Conservation (phyloP, 108 stramenopile species). For the Aurantiochytrium sp. region DNA sequence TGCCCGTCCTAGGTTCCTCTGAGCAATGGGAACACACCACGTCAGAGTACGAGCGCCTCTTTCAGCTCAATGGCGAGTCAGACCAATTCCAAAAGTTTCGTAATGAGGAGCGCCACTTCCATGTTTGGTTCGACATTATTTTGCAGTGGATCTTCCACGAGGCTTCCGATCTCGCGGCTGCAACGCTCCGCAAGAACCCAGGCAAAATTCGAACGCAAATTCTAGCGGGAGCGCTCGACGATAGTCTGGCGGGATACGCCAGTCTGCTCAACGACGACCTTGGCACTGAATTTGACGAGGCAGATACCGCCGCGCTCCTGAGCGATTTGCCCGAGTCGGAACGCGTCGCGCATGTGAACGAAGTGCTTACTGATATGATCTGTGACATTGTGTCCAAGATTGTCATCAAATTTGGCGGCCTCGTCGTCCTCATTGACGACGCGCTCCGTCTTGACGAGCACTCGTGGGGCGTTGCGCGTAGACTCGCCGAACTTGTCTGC, state of each 20-base stretch:
- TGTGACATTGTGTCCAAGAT: not conserved
- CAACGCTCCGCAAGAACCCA: not conserved
- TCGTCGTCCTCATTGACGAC: not conserved
- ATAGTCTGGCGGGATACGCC: not conserved
- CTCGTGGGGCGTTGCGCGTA: not conserved
- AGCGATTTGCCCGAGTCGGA: not conserved
- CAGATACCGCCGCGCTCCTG: not conserved
- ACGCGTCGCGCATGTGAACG: not conserved
- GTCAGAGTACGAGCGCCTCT: not conserved
- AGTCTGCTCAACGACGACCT: not conserved
- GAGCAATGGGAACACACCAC: not conserved
- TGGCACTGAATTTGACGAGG: not conserved
- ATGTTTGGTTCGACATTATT: constrained; percentile 3
- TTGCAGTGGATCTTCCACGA: not conserved
- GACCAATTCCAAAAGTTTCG: not conserved
- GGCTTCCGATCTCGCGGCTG: not conserved
- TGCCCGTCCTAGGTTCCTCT: not conserved
- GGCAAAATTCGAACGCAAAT: not conserved
- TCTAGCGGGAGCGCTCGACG: not conserved
- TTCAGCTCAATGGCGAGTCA: not conserved
- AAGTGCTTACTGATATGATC: not conserved
- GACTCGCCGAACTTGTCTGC: not conserved
- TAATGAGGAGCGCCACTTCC: not conserved
- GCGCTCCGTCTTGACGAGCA: not conserved
- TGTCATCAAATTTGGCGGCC: not conserved